These are phyloP conservation scores for Incumbomyces delicatus DNA, from an alignment of 2,329 filamentous ascomycete species.

Conservation along the genomic window DNA sequence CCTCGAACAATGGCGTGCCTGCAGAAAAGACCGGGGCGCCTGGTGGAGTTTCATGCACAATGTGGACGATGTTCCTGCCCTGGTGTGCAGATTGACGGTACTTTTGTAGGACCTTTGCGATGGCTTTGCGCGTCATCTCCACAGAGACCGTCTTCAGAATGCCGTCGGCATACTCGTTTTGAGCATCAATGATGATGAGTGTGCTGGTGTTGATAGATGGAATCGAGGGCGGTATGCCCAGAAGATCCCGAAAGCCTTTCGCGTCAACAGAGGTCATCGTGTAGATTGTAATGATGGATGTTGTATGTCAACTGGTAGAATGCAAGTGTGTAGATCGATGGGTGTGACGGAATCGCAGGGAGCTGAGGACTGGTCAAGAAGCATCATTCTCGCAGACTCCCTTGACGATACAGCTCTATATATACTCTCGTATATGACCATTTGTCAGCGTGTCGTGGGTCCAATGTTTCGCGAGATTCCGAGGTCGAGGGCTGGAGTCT, in stretches of 20 bases:
- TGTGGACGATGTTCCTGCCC: constrained; percentile 47
- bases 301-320: too few relatives aligned
- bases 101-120: constrained; percentile 46
- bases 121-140: constrained; percentile 44
- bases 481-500: too few relatives aligned
- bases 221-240: constrained; percentile 47
- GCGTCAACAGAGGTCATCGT: constrained; percentile 1
- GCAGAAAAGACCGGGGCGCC: constrained; percentile 60
- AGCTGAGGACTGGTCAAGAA: too few relatives aligned
- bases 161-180: constrained; percentile 58
- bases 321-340: too few relatives aligned
- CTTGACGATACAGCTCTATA: too few relatives aligned
- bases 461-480: too few relatives aligned
- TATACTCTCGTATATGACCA: too few relatives aligned
- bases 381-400: too few relatives aligned
- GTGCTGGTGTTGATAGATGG: constrained; percentile 50
- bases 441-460: too few relatives aligned
- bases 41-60: constrained; percentile 49
- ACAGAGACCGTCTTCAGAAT: constrained; percentile 47
- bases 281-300: too few relatives aligned
- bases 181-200: constrained; percentile 60
- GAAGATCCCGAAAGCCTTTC: constrained; percentile 41
- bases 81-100: constrained; percentile 40
- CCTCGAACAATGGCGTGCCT: constrained; percentile 47
- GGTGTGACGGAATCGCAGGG: too few relatives aligned